Conservation (phyloP, 2,329 filamentous ascomycete genomes). For the Coniochaeta sp. region DNA sequence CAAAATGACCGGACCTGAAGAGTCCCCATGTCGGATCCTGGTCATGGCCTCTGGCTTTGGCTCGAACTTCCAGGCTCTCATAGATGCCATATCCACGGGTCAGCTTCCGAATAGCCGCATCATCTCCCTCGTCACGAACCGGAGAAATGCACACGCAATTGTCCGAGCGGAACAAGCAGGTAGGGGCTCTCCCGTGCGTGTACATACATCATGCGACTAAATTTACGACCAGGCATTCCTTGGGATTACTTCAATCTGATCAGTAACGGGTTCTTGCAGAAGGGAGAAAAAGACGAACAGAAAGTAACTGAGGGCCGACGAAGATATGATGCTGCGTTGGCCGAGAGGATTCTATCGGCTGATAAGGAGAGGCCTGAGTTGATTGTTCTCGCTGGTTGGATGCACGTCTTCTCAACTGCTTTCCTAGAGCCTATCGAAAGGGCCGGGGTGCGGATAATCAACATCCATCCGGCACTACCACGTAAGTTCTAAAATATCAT, state of each 20-base stretch:
- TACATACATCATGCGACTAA: too few species aligned
- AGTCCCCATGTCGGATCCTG: constrained; percentile 47
- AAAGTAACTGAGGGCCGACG: constrained; percentile 50
- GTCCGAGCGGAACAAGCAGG: constrained; percentile 33
- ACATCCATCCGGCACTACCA: constrained; percentile 70
- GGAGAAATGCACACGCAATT: constrained; percentile 36
- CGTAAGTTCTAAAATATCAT: constrained; percentile 30
- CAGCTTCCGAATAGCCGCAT: constrained; percentile 34
- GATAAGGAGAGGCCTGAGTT: constrained; percentile 55
- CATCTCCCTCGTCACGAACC: constrained; percentile 38
- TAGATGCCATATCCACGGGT: constrained; percentile 35
- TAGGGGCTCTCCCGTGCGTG: too few species aligned
- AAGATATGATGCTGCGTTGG: constrained; percentile 69
- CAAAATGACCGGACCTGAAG: too few species aligned
- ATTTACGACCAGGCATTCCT: too few species aligned
- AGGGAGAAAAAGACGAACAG: constrained; percentile 51
- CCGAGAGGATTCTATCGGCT: constrained; percentile 50
- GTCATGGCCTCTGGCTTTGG: constrained; percentile 69
- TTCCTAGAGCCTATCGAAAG: constrained; percentile 63
- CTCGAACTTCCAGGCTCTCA: constrained; percentile 71
- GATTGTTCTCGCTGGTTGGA: constrained; percentile 78
- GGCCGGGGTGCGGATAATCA: constrained; percentile 64
- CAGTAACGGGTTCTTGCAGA: constrained; percentile 55
- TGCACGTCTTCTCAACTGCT: constrained; percentile 67
- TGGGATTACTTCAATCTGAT: constrained; percentile 78